A percentile compares a stretch with the other conserved stretches of the same genome.
Evolutionary conservation across 495 filamentous ascomycete species (phyloP).

Genomic region (Penicillium bialowiezense): DNA sequence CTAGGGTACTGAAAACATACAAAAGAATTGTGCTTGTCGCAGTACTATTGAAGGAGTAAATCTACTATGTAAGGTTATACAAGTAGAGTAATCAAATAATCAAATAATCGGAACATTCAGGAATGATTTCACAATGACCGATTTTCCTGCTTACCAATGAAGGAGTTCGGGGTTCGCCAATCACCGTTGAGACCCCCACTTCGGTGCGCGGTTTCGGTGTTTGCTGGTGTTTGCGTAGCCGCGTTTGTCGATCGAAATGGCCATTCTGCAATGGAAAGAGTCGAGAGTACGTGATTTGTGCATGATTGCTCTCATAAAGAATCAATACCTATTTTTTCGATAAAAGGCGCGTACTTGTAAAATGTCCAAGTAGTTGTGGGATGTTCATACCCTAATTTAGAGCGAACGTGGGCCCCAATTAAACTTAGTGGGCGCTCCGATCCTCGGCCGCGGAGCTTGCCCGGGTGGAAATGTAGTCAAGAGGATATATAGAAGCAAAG

Average conservation of each 20-base stretch:
- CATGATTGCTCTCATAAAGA: neutral
- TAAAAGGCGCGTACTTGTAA: too few species aligned
- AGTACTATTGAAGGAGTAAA: too few species aligned
- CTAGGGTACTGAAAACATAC: too few species aligned
- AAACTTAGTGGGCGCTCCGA: constrained; percentile 9
- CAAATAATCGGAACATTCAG: too few species aligned
- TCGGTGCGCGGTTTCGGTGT: neutral
- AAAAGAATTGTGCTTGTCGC: too few species aligned
- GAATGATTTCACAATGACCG: neutral
- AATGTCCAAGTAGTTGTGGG: too few species aligned
- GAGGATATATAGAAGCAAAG: neutral
- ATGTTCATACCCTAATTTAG: neutral
- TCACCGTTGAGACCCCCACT: neutral
- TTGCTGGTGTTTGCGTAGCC: neutral
- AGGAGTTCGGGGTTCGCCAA: neutral
- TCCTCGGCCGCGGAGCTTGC: constrained; percentile 10
- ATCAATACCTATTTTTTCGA: too few species aligned
- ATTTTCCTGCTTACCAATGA: neutral
- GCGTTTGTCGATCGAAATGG: neutral
- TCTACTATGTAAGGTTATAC: too few species aligned
- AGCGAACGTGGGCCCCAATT: constrained; percentile 10
- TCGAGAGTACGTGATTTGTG: constrained; percentile 2
- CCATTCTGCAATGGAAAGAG: too few species aligned
- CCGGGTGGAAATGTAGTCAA: neutral
- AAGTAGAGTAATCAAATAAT: too few species aligned